A percentile compares a stretch with the other conserved stretches of the same genome.
Conservation (phyloP, 83 land plant species). For the Diphasiastrum complanatum region DNA sequence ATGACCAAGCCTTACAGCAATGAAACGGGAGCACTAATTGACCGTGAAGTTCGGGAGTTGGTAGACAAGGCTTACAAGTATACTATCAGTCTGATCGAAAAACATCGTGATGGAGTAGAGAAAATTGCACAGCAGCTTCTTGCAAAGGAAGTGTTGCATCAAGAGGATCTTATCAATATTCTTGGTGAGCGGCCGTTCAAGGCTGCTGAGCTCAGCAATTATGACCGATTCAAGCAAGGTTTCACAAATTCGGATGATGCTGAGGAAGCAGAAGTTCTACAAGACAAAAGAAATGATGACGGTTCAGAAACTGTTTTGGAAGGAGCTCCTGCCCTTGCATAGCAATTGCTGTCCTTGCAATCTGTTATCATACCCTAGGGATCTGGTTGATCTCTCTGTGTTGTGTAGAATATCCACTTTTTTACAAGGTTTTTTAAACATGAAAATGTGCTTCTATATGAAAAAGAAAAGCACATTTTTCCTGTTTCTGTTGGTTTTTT, state of each 20-base stretch:
- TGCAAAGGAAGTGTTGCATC: constrained; percentile 33
- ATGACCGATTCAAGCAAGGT: constrained; percentile 30
- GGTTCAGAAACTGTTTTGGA: too few species aligned
- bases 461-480: too few species aligned
- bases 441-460: too few species aligned
- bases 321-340: too few species aligned
- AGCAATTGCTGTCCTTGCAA: too few species aligned
- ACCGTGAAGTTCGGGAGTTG: constrained; percentile 39
- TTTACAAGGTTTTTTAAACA: too few species aligned
- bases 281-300: constrained; percentile 1
- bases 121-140: constrained; percentile 32
- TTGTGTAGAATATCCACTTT: too few species aligned
- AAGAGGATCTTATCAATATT: constrained; percentile 24
- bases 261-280: neutral
- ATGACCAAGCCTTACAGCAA: constrained; percentile 37
- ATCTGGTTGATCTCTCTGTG: too few species aligned
- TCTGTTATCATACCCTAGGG: too few species aligned
- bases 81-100: constrained; percentile 18
- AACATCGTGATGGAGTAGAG: constrained; percentile 33
- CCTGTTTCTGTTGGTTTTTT: too few species aligned
- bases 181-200: constrained; percentile 41
- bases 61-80: constrained; percentile 27
- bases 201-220: constrained; percentile 30
- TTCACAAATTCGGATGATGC: constrained; percentile 5
- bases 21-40: constrained; percentile 35